Evolutionary conservation across 2,329 filamentous ascomycete genomes (phyloP).

Genomic region (Botrytis squamosa): DNA sequence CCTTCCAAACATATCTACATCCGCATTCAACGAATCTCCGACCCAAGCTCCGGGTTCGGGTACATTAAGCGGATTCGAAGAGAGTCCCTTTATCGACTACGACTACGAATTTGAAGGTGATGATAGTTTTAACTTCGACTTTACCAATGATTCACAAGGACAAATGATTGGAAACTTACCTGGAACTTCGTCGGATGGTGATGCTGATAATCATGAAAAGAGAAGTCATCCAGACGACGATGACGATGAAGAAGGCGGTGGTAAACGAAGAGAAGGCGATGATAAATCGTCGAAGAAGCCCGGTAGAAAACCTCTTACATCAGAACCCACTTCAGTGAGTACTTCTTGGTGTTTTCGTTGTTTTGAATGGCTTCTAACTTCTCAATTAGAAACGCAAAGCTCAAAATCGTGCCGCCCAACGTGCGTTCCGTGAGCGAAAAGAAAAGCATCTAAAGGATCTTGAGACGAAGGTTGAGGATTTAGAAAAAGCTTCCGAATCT

Average conservation of each 20-base stretch:
- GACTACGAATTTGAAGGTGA: constrained; percentile 74
- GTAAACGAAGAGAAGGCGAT: constrained; percentile 72
- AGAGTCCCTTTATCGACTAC: constrained; percentile 83
- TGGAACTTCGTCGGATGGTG: constrained; percentile 44
- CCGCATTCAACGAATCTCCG: constrained; percentile 52
- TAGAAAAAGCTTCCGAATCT: constrained; percentile 79
- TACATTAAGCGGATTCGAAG: constrained; percentile 56
- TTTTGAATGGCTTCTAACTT: constrained; percentile 29
- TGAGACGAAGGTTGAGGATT: constrained; percentile 72
- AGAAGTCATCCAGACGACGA: constrained; percentile 70
- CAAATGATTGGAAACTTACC: constrained; percentile 77
- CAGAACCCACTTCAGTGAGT: constrained; percentile 92
- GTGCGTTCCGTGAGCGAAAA: constrained; percentile 91
- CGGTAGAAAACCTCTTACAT: constrained; percentile 90
- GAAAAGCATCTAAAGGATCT: constrained; percentile 86
- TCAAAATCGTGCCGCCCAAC: constrained; percentile 88
- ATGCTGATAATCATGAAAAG: constrained; percentile 62
- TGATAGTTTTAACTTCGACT: constrained; percentile 64
- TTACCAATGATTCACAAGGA: constrained; percentile 52
- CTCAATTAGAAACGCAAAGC: constrained; percentile 81
- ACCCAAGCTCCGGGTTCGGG: constrained; percentile 46
- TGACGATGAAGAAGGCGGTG: constrained; percentile 63
- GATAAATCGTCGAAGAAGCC: constrained; percentile 93
- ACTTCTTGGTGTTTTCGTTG: constrained; percentile 33
- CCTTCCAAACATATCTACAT: constrained; percentile 47